Percentiles rank a stretch among this genome's conserved stretches.
These are phyloP conservation scores for Trypanosoma caninum DNA, from an alignment of 208 protist species.

Conservation along the genomic window DNA sequence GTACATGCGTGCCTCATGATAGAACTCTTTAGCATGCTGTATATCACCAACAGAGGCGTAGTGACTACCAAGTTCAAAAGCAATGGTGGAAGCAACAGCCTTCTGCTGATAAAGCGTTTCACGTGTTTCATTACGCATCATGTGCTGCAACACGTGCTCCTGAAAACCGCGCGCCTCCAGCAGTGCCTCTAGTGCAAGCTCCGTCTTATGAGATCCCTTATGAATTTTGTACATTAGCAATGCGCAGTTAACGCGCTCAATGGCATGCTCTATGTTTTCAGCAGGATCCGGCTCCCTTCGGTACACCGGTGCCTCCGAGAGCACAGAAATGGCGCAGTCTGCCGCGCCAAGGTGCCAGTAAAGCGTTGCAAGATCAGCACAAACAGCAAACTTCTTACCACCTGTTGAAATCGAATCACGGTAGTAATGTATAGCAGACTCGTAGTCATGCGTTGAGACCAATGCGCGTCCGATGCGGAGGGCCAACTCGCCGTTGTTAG, in stretches of 20 bases:
- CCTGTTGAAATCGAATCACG: constrained; percentile 70
- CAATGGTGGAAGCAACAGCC: constrained; percentile 63
- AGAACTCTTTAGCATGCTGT: constrained; percentile 62
- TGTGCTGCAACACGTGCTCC: constrained; percentile 58
- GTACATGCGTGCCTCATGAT: constrained; percentile 84
- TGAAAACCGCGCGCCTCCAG: constrained; percentile 66
- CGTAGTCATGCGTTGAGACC: constrained; percentile 93
- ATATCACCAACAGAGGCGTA: constrained; percentile 28
- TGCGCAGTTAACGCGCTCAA: constrained; percentile 81
- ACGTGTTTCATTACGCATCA: constrained; percentile 70
- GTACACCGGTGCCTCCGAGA: constrained; percentile 55
- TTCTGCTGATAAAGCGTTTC: constrained; percentile 84
- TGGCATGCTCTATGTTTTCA: constrained; percentile 37
- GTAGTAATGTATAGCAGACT: constrained; percentile 91
- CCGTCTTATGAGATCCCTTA: constrained; percentile 16
- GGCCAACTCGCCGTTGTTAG: constrained; percentile 76
- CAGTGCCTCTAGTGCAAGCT: constrained; percentile 56
- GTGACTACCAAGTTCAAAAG: constrained; percentile 71
- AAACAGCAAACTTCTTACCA: constrained; percentile 58
- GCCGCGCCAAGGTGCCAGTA: constrained; percentile 81
- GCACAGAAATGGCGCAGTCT: constrained; percentile 48
- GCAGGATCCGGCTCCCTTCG: constrained; percentile 25
- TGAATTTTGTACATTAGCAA: constrained; percentile 90
- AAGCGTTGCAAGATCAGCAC: constrained; percentile 90
- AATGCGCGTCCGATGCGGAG: constrained; percentile 92